Conservation (phyloP, 78 protist species). For the Salpingoeca rosetta region DNA sequence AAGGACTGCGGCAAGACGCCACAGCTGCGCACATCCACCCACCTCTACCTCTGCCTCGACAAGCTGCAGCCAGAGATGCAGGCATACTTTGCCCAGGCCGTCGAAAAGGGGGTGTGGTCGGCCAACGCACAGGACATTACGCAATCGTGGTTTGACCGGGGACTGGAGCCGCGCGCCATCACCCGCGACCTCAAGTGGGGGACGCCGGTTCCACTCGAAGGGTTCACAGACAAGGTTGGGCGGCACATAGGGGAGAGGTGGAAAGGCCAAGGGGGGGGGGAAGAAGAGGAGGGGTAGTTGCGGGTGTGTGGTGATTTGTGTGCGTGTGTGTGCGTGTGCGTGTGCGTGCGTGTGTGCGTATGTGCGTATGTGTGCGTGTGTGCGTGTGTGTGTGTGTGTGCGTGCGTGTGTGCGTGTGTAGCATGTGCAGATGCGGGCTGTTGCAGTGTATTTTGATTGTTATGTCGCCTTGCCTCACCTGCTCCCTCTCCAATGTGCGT, state of each 20-base stretch:
- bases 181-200: conserved; percentile 88
- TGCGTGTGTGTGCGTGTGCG: too few species aligned
- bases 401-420: too few species aligned
- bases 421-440: too few species aligned
- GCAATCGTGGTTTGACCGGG: conserved; percentile 44
- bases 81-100: not conserved
- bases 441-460: too few species aligned
- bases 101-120: not conserved
- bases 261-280: not conserved
- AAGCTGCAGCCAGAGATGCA: not conserved
- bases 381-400: conserved; percentile 10
- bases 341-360: conserved; percentile 6
- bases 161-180: conserved; percentile 69
- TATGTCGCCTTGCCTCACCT: too few species aligned
- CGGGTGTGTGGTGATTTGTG: too few species aligned
- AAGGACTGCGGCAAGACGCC: not conserved
- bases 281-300: not conserved
- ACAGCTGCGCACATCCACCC: not conserved
- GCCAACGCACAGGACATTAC: conserved; percentile 20
- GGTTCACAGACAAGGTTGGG: conserved; percentile 46
- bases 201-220: conserved; percentile 61
- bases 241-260: too few species aligned
- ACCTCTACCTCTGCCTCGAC: not conserved
- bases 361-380: not conserved
- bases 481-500: too few species aligned